These are phyloP conservation scores for Talinum fruticosum DNA, from an alignment of 148 eudicot species.

Conservation along the genomic window DNA sequence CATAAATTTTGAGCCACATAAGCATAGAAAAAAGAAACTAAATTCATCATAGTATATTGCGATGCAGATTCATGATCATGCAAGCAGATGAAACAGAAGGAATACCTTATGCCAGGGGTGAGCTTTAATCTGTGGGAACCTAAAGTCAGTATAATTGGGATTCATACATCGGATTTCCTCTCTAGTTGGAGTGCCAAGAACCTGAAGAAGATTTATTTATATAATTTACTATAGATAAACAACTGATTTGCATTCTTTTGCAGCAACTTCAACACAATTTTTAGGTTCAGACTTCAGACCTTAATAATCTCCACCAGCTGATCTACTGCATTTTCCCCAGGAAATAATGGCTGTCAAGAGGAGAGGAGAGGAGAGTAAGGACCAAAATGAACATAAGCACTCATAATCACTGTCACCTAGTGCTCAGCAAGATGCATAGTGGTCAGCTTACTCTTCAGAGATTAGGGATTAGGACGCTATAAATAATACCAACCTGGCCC, in stretches of 20 bases:
- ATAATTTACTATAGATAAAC: not conserved
- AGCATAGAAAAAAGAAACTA: not conserved
- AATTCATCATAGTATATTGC: not conserved
- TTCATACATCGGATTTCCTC: conserved; percentile 99
- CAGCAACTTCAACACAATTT: not conserved
- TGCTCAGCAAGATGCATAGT: not conserved
- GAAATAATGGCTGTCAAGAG: conserved; percentile 57
- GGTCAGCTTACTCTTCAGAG: not conserved
- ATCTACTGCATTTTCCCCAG: conserved; percentile 94
- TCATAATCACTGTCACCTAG: not conserved
- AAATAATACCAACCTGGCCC: conserved; percentile 53
- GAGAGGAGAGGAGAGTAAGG: conserved; percentile 3
- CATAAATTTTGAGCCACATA: not conserved
- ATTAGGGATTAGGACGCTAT: not conserved
- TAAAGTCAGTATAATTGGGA: conserved; percentile 89
- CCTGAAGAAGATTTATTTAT: conserved; percentile 36
- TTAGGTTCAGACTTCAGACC: conserved; percentile 48
- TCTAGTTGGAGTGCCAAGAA: conserved; percentile 98
- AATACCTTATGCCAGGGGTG: conserved; percentile 98
- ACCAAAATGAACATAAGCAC: not conserved
- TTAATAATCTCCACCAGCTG: conserved; percentile 93
- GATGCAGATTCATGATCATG: not conserved
- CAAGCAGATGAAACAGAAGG: not conserved
- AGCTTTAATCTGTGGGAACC: conserved; percentile 93
- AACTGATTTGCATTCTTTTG: not conserved